A percentile compares a stretch with the other conserved stretches of the same genome.
These are phyloP conservation scores for Ambrosiella beaveri DNA, from an alignment of 2,329 filamentous ascomycete species.

Conservation along the genomic window DNA sequence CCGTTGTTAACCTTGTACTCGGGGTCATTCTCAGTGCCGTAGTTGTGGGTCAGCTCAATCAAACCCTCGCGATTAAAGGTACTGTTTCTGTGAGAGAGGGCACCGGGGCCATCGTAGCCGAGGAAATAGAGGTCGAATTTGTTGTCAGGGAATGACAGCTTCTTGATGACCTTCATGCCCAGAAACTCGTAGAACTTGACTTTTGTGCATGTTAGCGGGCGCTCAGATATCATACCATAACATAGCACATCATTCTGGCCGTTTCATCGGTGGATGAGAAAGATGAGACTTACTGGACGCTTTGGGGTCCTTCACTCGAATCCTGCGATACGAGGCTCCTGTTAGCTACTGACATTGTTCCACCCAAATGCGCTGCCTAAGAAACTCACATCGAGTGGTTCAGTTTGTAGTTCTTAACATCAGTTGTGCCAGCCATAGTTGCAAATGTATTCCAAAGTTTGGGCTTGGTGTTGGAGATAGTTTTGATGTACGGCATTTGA, in stretches of 20 bases:
- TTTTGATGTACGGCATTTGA: not conserved
- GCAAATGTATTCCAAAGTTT: conserved; percentile 18
- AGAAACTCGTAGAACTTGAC: conserved; percentile 91
- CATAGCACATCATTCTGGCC: not conserved
- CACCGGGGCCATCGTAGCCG: conserved; percentile 62
- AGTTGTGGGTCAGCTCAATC: conserved; percentile 69
- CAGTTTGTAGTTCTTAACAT: conserved; percentile 61
- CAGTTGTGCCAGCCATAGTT: conserved; percentile 51
- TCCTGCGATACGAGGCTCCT: conserved; percentile 31
- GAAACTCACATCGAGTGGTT: conserved; percentile 66
- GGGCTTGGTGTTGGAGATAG: not conserved
- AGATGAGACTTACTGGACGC: conserved; percentile 38
- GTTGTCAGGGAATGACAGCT: conserved; percentile 64
- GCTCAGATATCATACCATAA: conserved; percentile 1
- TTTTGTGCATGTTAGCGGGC: conserved; percentile 17
- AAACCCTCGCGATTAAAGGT: conserved; percentile 72
- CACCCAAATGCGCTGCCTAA: not conserved
- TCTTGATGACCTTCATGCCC: conserved; percentile 69
- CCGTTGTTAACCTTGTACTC: conserved; percentile 72
- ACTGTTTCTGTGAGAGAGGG: conserved; percentile 55
- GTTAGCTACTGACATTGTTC: not conserved
- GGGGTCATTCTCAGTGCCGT: conserved; percentile 75
- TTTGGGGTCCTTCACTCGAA: conserved; percentile 88
- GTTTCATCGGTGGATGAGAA: not conserved
- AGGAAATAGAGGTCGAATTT: conserved; percentile 96